Conservation (phyloP, 2,329 filamentous ascomycete genomes). For the Phaeosphaeriaceae sp. region DNA sequence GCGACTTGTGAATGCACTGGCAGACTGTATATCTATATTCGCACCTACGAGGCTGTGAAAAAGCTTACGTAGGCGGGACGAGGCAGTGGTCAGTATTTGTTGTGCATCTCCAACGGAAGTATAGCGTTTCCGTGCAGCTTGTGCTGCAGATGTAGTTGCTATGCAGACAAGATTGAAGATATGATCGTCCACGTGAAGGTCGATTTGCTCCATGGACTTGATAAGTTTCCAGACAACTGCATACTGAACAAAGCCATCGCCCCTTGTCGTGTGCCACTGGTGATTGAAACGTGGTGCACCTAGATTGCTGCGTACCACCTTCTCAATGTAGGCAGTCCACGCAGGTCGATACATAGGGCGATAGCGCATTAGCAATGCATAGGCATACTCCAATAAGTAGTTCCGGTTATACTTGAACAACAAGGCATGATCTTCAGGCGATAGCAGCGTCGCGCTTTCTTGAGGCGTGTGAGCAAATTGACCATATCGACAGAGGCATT, state of each 20-base stretch:
- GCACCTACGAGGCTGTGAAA: conserved; percentile 36
- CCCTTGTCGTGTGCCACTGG: conserved; percentile 3
- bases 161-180: conserved; percentile 43
- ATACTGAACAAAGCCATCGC: conserved; percentile 25
- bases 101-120: conserved; percentile 13
- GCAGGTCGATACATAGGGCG: conserved; percentile 33
- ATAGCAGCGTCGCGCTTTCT: conserved; percentile 7
- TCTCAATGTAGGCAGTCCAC: conserved; percentile 39
- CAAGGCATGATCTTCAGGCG: conserved; percentile 22
- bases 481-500: conserved; percentile 41
- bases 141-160: conserved; percentile 37
- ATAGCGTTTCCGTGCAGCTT: conserved; percentile 19
- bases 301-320: conserved; percentile 20
- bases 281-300: neutral
- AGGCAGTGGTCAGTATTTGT: conserved; percentile 22
- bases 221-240: conserved; percentile 30
- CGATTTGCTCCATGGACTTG: conserved; percentile 31
- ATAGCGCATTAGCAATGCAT: conserved; percentile 31
- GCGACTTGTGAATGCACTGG: neutral
- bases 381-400: conserved; percentile 41
- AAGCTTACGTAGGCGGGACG: conserved; percentile 28
- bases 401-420: conserved; percentile 24
- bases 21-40: conserved; percentile 16
- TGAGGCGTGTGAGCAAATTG: conserved; percentile 17
- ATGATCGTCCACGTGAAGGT: conserved; percentile 44